A percentile compares a stretch with the other conserved stretches of the same genome.
phyloP scores from a whole-genome alignment of 257 asterid species.

The Verbena officinalis region DNA sequence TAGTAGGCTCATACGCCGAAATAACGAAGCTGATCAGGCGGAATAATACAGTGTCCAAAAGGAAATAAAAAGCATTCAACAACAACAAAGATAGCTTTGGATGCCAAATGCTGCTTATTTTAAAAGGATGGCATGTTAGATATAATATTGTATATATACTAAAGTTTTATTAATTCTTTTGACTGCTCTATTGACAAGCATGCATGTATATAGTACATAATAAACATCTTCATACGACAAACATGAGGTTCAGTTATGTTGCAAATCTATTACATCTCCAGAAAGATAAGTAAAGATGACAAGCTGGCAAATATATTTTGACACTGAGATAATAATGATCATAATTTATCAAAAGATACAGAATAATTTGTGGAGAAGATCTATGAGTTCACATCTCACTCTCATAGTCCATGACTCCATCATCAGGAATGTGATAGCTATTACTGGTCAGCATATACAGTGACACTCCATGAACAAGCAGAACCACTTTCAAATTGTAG shows the following conservation, averaged over 20 bases:
- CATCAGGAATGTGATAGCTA: background rate
- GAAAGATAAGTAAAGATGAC: constrained; percentile 1
- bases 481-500: constrained; percentile 5
- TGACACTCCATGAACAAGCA: constrained; percentile 21
- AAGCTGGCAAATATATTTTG: too few species aligned
- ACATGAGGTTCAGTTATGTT: background rate
- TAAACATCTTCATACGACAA: background rate
- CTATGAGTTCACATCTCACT: background rate
- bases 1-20: constrained; percentile 10
- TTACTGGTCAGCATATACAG: background rate
- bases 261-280: background rate
- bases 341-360: background rate
- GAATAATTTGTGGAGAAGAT: background rate
- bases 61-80: constrained; percentile 3
- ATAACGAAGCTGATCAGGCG: constrained; percentile 14
- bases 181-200: background rate
- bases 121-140: too few species aligned
- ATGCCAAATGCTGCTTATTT: too few species aligned
- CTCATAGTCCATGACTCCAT: background rate
- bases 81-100: too few species aligned
- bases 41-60: background rate
- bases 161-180: background rate
- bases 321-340: background rate
- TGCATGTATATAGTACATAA: background rate
- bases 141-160: background rate